Percentiles rank a stretch among this genome's conserved stretches.
Evolutionary conservation across 805 yeast species (phyloP).

Genomic region (Teunomyces aglyptinius): DNA sequence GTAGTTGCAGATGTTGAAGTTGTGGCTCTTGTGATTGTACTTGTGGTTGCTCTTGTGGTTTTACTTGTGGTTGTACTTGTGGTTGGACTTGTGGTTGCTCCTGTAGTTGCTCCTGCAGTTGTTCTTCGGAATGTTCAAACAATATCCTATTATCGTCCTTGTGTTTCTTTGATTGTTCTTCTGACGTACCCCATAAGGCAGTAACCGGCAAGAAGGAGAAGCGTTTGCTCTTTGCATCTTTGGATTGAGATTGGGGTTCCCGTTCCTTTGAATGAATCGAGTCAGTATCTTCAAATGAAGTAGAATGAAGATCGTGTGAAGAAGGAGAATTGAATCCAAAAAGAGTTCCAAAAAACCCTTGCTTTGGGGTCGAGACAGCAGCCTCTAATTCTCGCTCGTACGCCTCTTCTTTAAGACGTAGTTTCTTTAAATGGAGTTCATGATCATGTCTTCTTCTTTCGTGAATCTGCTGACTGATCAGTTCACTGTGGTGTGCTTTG

Average conservation of each 20-base stretch:
- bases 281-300: background rate
- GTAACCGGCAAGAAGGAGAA: conserved; percentile 21
- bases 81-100: background rate
- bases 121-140: conserved; percentile 1
- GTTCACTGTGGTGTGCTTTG: conserved; percentile 37
- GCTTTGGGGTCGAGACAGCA: conserved; percentile 21
- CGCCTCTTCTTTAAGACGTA: conserved; percentile 38
- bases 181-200: conserved; percentile 3
- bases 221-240: conserved; percentile 9
- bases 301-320: background rate
- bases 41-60: conserved; percentile 1
- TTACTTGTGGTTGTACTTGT: background rate
- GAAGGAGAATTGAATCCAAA: conserved; percentile 21
- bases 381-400: conserved; percentile 30
- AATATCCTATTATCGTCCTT: background rate
- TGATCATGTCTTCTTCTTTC: conserved; percentile 41
- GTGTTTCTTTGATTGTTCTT: background rate
- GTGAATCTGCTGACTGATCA: conserved; percentile 34
- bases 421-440: conserved; percentile 33
- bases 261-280: background rate
- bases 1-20: background rate
- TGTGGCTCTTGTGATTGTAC: background rate
- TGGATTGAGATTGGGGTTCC: background rate
- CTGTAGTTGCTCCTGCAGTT: background rate
- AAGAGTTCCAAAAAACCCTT: conserved; percentile 31